A percentile compares a stretch with the other conserved stretches of the same genome.
These are phyloP conservation scores for Artemisia annua DNA, from an alignment of 129 eudicot genomes.

Conservation along the genomic window DNA sequence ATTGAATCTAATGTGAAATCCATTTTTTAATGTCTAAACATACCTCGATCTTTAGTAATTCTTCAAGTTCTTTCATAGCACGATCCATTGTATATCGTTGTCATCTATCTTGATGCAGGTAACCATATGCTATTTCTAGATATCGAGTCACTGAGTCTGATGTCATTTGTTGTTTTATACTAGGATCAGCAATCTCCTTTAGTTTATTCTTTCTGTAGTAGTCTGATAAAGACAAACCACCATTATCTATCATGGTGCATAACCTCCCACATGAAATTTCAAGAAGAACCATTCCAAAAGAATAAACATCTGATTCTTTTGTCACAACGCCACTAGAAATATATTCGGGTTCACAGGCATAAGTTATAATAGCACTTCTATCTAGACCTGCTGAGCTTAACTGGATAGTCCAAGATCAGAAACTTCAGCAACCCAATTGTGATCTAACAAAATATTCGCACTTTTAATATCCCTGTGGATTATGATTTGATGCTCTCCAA, in stretches of 20 bases:
- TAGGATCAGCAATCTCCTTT: slow-evolving; percentile 10
- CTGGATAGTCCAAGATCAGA: too few species aligned
- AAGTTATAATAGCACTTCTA: too few species aligned
- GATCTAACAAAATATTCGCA: too few species aligned
- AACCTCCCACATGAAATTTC: slow-evolving; percentile 21
- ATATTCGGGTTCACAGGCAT: slow-evolving; percentile 5
- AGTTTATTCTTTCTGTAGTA: slow-evolving; percentile 10
- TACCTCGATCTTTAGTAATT: slow-evolving; percentile 14
- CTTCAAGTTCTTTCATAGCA: slow-evolving; percentile 20
- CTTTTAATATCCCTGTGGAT: too few species aligned
- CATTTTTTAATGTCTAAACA: neutral
- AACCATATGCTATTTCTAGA: slow-evolving; percentile 4
- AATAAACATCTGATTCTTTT: slow-evolving; percentile 24
- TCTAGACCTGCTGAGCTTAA: neutral
- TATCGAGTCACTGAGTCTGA: neutral
- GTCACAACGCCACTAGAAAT: neutral
- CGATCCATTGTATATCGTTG: slow-evolving; percentile 13
- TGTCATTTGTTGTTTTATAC: neutral
- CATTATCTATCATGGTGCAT: slow-evolving; percentile 5
- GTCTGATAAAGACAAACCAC: neutral
- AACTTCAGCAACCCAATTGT: too few species aligned
- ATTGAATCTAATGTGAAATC: too few species aligned
- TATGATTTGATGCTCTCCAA: too few species aligned
- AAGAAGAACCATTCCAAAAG: slow-evolving; percentile 24
- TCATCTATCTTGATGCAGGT: slow-evolving; percentile 9